phyloP scores from a whole-genome alignment of 140 eudicot species.

The Ambrosia hybrid region DNA sequence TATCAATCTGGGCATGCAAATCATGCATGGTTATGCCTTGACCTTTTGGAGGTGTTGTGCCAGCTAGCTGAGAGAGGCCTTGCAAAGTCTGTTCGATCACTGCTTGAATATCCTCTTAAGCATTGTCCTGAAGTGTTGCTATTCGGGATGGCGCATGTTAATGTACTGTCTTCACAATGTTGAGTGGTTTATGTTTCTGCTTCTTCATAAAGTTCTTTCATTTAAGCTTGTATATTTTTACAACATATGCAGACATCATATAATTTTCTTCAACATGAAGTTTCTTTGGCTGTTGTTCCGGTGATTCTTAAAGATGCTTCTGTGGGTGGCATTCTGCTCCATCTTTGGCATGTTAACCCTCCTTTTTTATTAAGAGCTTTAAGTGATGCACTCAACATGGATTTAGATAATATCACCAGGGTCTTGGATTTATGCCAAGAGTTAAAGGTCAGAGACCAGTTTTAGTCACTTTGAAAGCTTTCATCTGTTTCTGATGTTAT shows the following conservation, averaged over 20 bases:
- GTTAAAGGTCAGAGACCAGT: constrained; percentile 9
- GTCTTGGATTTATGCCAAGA: constrained; percentile 57
- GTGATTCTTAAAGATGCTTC: constrained; percentile 46
- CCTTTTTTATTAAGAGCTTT: not conserved
- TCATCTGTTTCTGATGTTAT: not conserved
- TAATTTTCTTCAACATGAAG: constrained; percentile 77
- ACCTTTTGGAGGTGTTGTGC: constrained; percentile 85
- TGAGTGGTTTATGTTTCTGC: not conserved
- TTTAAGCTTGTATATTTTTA: not conserved
- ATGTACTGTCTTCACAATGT: constrained; percentile 42
- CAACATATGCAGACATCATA: constrained; percentile 64
- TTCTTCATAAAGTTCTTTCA: not conserved
- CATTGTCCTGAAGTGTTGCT: constrained; percentile 77
- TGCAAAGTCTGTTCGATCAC: constrained; percentile 56
- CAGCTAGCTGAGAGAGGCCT: constrained; percentile 90
- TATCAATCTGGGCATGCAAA: constrained; percentile 57
- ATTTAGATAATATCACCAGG: not conserved
- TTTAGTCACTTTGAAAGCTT: not conserved
- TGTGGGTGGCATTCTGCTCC: constrained; percentile 47
- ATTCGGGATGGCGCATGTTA: constrained; percentile 77
- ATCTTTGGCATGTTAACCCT: constrained; percentile 23
- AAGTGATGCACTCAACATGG: not conserved
- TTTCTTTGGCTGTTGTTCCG: constrained; percentile 59
- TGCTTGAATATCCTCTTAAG: constrained; percentile 72
- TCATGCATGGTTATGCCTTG: constrained; percentile 92